Conservation (phyloP, 345 rosid genomes). For the Heritiera littoralis region DNA sequence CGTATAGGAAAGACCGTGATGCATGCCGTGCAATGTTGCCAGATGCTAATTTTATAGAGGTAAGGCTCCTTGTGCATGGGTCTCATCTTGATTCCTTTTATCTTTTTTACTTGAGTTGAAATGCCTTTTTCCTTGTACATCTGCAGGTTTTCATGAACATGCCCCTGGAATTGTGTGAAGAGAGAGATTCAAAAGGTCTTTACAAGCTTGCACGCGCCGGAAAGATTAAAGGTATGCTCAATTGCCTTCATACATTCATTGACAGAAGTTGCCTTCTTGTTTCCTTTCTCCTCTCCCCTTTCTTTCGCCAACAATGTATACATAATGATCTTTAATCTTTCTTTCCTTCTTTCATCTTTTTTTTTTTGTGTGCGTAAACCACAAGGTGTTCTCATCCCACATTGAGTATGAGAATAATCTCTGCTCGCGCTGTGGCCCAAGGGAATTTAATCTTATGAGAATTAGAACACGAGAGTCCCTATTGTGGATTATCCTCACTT, state of each 20-base stretch:
- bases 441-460: not conserved
- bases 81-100: slow-evolving; percentile 9
- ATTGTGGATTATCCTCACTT: no score
- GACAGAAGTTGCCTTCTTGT: not conserved
- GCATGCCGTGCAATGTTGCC: slow-evolving; percentile 83
- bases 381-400: no score
- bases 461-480: no score
- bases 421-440: no score
- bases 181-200: slow-evolving; percentile 87
- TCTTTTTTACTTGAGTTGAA: slow-evolving; percentile 1
- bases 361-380: no score
- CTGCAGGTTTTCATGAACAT: slow-evolving; percentile 85
- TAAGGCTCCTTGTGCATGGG: slow-evolving; percentile 27
- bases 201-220: slow-evolving; percentile 96
- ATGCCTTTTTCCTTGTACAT: not conserved
- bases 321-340: no score
- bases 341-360: no score
- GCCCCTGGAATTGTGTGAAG: slow-evolving; percentile 78
- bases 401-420: no score
- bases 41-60: slow-evolving; percentile 73
- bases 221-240: slow-evolving; percentile 75
- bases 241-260: not conserved
- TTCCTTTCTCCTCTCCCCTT: not conserved
- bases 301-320: not conserved
- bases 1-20: slow-evolving; percentile 82